These are phyloP conservation scores for Botrytis elliptica DNA, from an alignment of 2,329 filamentous ascomycete genomes.

Conservation along the genomic window DNA sequence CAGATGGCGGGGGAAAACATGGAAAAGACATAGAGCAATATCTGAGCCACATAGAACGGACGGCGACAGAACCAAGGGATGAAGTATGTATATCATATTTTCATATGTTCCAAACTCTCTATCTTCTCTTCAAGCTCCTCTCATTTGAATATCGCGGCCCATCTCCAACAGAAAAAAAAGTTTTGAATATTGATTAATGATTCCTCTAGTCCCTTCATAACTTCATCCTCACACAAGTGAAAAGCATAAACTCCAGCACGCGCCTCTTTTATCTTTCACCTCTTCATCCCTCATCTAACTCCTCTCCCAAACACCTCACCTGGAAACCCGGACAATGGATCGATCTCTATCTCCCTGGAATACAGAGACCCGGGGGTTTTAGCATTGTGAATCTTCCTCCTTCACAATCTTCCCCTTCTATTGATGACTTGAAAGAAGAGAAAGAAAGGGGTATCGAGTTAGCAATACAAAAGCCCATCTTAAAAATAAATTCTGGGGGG, in stretches of 20 bases:
- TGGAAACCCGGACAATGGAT: conserved; percentile 6
- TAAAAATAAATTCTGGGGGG: not conserved
- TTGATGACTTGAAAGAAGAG: not conserved
- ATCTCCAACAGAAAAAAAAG: not conserved
- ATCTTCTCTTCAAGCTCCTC: not conserved
- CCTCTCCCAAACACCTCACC: not conserved
- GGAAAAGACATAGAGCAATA: not conserved
- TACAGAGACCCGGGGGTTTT: not conserved
- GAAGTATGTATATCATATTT: not conserved
- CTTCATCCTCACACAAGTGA: not conserved
- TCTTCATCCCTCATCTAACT: not conserved
- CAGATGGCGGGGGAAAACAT: not conserved
- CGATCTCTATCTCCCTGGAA: not conserved
- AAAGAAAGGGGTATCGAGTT: not conserved
- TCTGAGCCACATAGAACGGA: conserved; percentile 1
- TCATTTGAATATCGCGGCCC: not conserved
- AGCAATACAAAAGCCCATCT: not conserved
- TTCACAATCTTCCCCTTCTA: not conserved
- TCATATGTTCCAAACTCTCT: not conserved
- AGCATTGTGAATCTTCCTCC: not conserved
- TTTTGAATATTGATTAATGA: not conserved
- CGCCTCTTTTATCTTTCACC: conserved; percentile 3
- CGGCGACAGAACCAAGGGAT: not conserved
- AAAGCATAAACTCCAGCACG: not conserved
- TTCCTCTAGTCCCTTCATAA: not conserved